Evolutionary conservation across 2,329 filamentous ascomycete genomes (phyloP), one percentile per base, ranked within the genome.

Genomic region (Ceratocystis alfenasii): DNA sequence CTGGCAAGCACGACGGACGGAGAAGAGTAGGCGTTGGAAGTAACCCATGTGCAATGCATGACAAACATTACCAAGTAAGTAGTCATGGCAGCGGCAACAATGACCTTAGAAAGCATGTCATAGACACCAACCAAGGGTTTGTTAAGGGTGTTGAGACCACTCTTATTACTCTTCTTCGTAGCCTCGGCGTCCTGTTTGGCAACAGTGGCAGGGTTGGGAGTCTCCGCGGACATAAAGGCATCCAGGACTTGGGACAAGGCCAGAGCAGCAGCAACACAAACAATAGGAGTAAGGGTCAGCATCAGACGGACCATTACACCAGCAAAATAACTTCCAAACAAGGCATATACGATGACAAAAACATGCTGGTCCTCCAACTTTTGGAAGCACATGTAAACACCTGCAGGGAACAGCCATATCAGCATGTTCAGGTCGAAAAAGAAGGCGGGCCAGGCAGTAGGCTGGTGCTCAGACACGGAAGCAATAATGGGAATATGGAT

Each of bases 281-380:
- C 94, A 70, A 99, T 87, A 1, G 94, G 94, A 1, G 94, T 99
- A 71, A 99, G 79, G 0, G 94, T 99, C 69, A 99, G 84, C 94
- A 99, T 99, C 72, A 99, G 80, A 78, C 94, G 91, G 68, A 99
- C 94, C 94, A 99, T 99, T 78, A 99, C 95, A 74, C 94, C 94
- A 28, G 95, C 90, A 73, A 99, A 99, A 81, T 99, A 99, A 77
- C 90, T 96, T 70, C 90, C 90, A 69, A 97, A 87, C 59, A 99
- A 85, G n/a, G 92, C 86, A 74, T 99, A 99, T 70, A 97, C 95
- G 72, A 99, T 88, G 71, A 99, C 84, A 74, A 99, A 99, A 68
- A 99, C 93, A 74, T 99, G 94, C 81, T 99, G 92, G 73, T 99
- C 95, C 71, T 85, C 87, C 67, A 99, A 84, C 69, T 88, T 87